Percentiles rank a stretch among this genome's conserved stretches.
Evolutionary conservation across 2,329 filamentous ascomycete species (phyloP).

Genomic region (Penicillium rolfsii): DNA sequence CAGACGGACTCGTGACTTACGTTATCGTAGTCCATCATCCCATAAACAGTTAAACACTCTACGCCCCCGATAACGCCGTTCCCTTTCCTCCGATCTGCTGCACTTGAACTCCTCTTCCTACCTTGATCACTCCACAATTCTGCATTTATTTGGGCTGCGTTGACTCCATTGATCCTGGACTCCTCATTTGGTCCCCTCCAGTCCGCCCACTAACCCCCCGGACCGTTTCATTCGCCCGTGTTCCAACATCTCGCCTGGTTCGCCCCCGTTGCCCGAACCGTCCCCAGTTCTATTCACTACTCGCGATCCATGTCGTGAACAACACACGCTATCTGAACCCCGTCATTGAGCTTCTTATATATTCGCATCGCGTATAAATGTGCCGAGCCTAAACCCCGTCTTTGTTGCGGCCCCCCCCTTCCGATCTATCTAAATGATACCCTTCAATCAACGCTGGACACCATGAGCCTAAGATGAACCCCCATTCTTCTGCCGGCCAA

Average conservation of each 20-base stretch:
- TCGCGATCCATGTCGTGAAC: conserved; percentile 1
- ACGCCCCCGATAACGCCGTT: conserved; percentile 10
- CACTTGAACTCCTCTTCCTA: neutral
- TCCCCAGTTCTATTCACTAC: neutral
- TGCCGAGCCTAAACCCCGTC: neutral
- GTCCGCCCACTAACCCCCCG: neutral
- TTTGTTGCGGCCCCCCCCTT: conserved; percentile 2
- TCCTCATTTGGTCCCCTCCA: neutral
- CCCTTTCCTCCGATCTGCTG: neutral
- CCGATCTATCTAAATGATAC: conserved; percentile 31
- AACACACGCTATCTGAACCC: neutral
- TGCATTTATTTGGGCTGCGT: neutral
- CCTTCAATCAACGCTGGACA: conserved; percentile 29
- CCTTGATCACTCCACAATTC: neutral
- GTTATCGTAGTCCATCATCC: conserved; percentile 15
- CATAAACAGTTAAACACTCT: conserved; percentile 23
- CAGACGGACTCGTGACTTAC: conserved; percentile 20
- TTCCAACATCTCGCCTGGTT: conserved; percentile 1
- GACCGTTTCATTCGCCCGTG: neutral
- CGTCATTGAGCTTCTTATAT: conserved; percentile 5
- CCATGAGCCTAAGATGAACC: conserved; percentile 48
- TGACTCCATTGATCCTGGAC: neutral
- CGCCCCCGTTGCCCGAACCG: neutral
- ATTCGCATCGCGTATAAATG: conserved; percentile 1
- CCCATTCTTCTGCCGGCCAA: conserved; percentile 46